Evolutionary conservation across 169 alveolate species (phyloP), one percentile per base, ranked within the genome.

Genomic region (Plasmodium berghei): DNA sequence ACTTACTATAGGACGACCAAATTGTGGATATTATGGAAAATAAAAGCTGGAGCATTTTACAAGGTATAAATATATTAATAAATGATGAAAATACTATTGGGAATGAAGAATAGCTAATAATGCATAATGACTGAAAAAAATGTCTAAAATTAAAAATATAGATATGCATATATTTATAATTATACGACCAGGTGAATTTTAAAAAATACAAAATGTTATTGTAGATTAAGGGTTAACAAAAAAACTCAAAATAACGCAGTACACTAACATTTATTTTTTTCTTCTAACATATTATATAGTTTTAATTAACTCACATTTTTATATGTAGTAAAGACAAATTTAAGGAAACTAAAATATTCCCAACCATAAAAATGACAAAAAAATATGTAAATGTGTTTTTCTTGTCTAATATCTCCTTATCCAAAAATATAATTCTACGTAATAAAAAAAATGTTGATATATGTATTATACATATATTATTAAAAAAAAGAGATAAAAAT

Each of bases 1-100:
- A 28, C 49, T 75, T 75, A 75, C 88, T 75, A 74, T 75, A 75
- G 20, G 88, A 62, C 20, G 88, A 62, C 88, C 88, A 75, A 5
- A 75, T 63, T 20, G 49, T 20, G 5, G 88, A 52, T n/a, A 66
- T 26, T 34, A 75, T 20, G 69, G 75, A 61, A 75, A 75, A 75
- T 61, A 75, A 48, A 62, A 75, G 55, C 46, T 74, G 74, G 9
- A 75, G 14, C 56, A 63, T 49, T 48, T 28, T 54, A 48, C 73
- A 62, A 9, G 88, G 56, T 40, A 75, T 55, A 52, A 75, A 67
- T 49, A 75, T 45, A 75, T 75, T 75, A 2, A 75, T 42, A 24
- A 75, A 16, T 20, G 88, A 52, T 16, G 88, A 62, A 62, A 75
- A 64, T 40, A 75, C 74, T 56, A 75, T 40, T 9, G 88, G 88